phyloP scores from a whole-genome alignment of 2,329 filamentous ascomycete genomes.

The Botrytis squamosa region DNA sequence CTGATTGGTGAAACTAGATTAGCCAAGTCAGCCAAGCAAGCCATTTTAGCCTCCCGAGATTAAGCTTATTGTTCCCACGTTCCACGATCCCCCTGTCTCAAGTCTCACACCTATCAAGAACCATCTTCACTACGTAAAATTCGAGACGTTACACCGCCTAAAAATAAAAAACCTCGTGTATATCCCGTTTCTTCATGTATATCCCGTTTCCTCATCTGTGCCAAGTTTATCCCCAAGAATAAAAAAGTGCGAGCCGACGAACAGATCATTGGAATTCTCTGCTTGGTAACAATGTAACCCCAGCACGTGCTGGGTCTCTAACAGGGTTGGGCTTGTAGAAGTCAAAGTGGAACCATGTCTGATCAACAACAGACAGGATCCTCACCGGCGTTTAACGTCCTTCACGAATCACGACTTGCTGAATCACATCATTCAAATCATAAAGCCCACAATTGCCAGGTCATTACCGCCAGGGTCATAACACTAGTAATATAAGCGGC shows the following conservation, averaged over 20 bases:
- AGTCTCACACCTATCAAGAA: not conserved
- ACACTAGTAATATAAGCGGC: slow-evolving; percentile 26
- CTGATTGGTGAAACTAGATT: not conserved
- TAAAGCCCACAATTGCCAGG: slow-evolving; percentile 22
- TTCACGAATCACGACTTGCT: not conserved
- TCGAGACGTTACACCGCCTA: not conserved
- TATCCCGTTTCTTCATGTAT: not conserved
- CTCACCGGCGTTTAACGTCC: not conserved
- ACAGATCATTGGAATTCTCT: not conserved
- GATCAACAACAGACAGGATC: not conserved
- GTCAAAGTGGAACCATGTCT: not conserved
- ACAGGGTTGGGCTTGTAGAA: not conserved
- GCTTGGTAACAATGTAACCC: not conserved
- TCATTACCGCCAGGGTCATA: slow-evolving; percentile 24
- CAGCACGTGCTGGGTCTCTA: not conserved
- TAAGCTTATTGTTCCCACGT: slow-evolving; percentile 12
- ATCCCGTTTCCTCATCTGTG: not conserved
- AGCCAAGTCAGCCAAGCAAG: not conserved
- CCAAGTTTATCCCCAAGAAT: not conserved
- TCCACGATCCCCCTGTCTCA: not conserved
- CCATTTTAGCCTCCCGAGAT: slow-evolving; percentile 5
- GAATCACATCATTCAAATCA: slow-evolving; percentile 4
- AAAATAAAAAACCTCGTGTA: not conserved
- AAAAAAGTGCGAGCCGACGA: not conserved
- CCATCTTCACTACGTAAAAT: not conserved